Evolutionary conservation across 352 stramenopile species (phyloP).

Genomic region (Peronospora tabacina): DNA sequence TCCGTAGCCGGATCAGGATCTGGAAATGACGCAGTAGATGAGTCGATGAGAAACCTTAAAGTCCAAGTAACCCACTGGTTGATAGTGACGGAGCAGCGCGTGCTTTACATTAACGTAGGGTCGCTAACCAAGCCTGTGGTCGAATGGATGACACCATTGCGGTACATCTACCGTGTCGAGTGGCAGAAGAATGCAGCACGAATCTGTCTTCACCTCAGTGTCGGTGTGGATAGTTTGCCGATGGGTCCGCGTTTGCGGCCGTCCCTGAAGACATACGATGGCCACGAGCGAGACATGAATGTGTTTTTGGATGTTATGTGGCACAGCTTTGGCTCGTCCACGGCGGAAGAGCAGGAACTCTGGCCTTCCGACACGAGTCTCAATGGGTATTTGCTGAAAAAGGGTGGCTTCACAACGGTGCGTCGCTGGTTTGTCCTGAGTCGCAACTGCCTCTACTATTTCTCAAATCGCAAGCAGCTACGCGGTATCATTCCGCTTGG

Average conservation of each 20-base stretch:
- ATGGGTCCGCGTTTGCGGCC: conserved; percentile 66
- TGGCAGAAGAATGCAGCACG: conserved; percentile 45
- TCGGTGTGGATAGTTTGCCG: conserved; percentile 78
- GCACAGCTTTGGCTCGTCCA: conserved; percentile 76
- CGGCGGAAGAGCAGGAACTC: conserved; percentile 79
- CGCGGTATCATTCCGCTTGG: conserved; percentile 82
- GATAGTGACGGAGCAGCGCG: conserved; percentile 82
- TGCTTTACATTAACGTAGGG: conserved; percentile 80
- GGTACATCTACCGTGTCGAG: conserved; percentile 80
- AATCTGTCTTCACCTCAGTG: conserved; percentile 73
- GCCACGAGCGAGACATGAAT: conserved; percentile 81
- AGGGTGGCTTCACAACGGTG: conserved; percentile 69
- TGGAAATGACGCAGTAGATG: conserved; percentile 20
- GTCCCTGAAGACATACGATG: conserved; percentile 58
- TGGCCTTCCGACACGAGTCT: conserved; percentile 86
- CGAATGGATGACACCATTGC: conserved; percentile 86
- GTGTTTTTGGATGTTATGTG: conserved; percentile 86
- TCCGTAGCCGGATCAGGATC: conserved; percentile 14
- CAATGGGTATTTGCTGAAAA: conserved; percentile 80
- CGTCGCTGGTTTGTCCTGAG: conserved; percentile 85
- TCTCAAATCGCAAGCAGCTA: conserved; percentile 71
- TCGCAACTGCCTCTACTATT: conserved; percentile 86
- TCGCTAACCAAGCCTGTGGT: conserved; percentile 70
- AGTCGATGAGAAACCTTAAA: conserved; percentile 41
- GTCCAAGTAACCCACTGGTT: conserved; percentile 80